Percentiles rank a stretch among this genome's conserved stretches.
Evolutionary conservation across 495 filamentous ascomycete genomes (phyloP).

Genomic region (Penicillium ucsense): DNA sequence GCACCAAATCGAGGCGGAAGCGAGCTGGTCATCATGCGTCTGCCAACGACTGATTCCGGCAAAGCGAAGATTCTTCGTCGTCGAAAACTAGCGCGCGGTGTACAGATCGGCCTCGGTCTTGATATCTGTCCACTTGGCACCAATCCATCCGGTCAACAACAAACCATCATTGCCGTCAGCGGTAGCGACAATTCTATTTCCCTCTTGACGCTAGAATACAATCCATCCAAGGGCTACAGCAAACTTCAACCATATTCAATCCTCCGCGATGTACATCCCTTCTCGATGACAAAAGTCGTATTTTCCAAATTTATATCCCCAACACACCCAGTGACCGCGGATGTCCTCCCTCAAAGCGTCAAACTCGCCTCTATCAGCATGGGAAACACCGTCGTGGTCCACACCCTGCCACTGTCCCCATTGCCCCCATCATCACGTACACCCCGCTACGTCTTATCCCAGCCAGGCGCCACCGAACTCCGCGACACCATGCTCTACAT

Average conservation of each 20-base stretch:
- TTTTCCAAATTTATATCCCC: constrained; percentile 67
- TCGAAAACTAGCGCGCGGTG: constrained; percentile 44
- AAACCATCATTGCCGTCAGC: constrained; percentile 72
- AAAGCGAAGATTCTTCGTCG: constrained; percentile 38
- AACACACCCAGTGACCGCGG: constrained; percentile 32
- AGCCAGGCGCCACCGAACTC: constrained; percentile 41
- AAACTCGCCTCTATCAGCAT: constrained; percentile 80
- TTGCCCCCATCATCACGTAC: constrained; percentile 36
- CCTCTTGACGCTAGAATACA: constrained; percentile 61
- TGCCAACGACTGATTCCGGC: constrained; percentile 16
- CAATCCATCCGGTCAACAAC: constrained; percentile 47
- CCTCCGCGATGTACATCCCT: constrained; percentile 65
- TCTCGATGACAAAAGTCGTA: constrained; percentile 73
- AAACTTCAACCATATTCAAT: constrained; percentile 53
- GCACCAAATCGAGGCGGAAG: constrained; percentile 47
- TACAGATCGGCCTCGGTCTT: constrained; percentile 61
- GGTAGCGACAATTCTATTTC: constrained; percentile 75
- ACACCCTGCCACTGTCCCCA: constrained; percentile 66
- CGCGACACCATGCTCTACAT: constrained; percentile 38
- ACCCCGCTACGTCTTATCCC: constrained; percentile 59
- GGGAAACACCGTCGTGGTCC: constrained; percentile 75
- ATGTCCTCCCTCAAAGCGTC: constrained; percentile 47
- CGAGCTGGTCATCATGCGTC: constrained; percentile 59
- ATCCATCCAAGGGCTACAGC: constrained; percentile 40
- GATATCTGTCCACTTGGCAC: constrained; percentile 59